Percentiles rank a stretch among this genome's conserved stretches.
Evolutionary conservation across 345 rosid genomes (phyloP).

Genomic region (Syzygium grande): DNA sequence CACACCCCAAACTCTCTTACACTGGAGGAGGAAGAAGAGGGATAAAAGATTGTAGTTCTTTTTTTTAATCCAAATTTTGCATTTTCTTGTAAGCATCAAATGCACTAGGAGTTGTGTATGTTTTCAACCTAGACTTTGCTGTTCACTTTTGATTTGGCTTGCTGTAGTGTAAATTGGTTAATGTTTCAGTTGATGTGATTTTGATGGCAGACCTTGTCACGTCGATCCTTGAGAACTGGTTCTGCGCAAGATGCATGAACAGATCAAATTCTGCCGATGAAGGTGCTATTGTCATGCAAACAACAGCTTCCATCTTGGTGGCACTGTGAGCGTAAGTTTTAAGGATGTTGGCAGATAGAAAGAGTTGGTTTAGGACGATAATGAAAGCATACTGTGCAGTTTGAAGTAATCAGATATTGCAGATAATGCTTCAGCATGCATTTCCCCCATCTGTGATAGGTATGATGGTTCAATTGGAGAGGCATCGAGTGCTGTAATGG

Average conservation of each 20-base stretch:
- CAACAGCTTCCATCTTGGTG: conserved; percentile 52
- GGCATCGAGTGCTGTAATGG: conserved; percentile 65
- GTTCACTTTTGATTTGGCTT: not conserved
- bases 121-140: not conserved
- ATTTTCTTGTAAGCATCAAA: not conserved
- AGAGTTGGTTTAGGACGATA: not conserved
- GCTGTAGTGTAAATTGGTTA: not conserved
- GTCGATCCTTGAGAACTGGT: conserved; percentile 72
- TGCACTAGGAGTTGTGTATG: not conserved
- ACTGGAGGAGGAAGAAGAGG: not conserved
- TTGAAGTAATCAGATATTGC: not conserved
- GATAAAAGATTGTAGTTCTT: not conserved
- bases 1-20: not conserved
- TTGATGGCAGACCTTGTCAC: conserved; percentile 54
- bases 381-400: not conserved
- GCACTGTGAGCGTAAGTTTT: conserved; percentile 45
- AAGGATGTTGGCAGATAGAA: not conserved
- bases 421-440: not conserved
- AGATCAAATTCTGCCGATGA: conserved; percentile 59
- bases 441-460: conserved; percentile 17
- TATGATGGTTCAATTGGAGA: conserved; percentile 74
- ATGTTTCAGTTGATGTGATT: not conserved
- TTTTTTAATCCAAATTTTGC: not conserved
- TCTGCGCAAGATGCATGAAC: conserved; percentile 73
- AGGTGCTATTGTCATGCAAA: conserved; percentile 81